These are phyloP conservation scores for Pseudopediastrum boryanum DNA, from an alignment of 139 green algal species.

Conservation along the genomic window DNA sequence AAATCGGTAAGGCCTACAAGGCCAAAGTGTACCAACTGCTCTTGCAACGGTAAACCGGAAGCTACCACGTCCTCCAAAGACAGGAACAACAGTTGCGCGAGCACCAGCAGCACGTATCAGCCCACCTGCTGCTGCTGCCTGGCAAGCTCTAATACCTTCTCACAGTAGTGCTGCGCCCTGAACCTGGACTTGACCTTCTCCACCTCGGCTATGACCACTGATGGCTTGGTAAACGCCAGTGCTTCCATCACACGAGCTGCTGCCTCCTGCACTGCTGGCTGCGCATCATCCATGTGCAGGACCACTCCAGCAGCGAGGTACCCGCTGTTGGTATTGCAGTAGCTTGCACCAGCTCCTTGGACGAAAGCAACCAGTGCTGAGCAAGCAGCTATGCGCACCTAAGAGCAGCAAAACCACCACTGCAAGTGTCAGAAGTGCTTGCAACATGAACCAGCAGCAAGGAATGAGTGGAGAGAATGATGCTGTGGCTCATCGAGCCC, in stretches of 20 bases:
- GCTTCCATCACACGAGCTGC: slow-evolving; percentile 51
- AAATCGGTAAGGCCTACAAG: neutral
- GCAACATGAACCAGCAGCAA: too few species aligned
- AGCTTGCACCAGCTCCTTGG: slow-evolving; percentile 30
- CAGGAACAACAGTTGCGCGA: neutral
- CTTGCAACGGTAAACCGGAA: neutral
- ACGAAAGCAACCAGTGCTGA: slow-evolving; percentile 57
- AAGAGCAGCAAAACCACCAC: neutral
- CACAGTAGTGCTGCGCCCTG: slow-evolving; percentile 55
- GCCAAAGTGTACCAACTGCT: neutral
- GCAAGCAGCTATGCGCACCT: slow-evolving; percentile 50
- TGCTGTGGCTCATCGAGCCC: too few species aligned
- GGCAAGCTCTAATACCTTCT: slow-evolving; percentile 54
- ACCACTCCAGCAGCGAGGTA: slow-evolving; percentile 73
- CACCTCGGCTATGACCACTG: slow-evolving; percentile 48
- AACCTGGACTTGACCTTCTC: slow-evolving; percentile 60
- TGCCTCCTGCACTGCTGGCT: slow-evolving; percentile 59
- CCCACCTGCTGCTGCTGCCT: slow-evolving; percentile 25
- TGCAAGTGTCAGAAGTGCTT: neutral
- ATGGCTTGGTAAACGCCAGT: slow-evolving; percentile 47
- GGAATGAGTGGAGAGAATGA: too few species aligned
- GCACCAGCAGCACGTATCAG: neutral
- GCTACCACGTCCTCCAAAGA: slow-evolving; percentile 1
- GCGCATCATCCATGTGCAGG: slow-evolving; percentile 83
- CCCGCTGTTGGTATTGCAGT: slow-evolving; percentile 70